Percentiles rank a stretch among this genome's conserved stretches.
Evolutionary conservation across 306 rosid species (phyloP).

Genomic region (Hylodesmum podocarpum): DNA sequence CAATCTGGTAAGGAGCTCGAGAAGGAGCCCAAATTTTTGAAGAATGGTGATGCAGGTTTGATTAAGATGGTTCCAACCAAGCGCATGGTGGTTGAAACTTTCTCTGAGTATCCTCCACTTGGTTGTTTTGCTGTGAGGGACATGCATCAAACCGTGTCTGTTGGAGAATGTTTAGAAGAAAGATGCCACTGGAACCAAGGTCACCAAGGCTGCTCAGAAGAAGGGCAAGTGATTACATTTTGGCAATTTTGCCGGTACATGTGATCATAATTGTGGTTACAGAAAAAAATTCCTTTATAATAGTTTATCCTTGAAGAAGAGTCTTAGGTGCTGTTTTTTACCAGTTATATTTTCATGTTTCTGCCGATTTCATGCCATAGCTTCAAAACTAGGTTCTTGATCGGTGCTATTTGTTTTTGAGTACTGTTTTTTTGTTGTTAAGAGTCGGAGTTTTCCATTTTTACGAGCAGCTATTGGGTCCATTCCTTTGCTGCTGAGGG

Average conservation of each 20-base stretch:
- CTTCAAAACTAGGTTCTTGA: conserved; percentile 26
- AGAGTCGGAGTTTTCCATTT: conserved; percentile 1
- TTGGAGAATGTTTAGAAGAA: conserved; percentile 43
- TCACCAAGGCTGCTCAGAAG: conserved; percentile 42
- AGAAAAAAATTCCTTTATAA: background rate
- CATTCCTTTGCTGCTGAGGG: background rate
- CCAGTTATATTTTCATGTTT: background rate
- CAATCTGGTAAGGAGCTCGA: conserved; percentile 45
- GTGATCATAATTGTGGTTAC: background rate
- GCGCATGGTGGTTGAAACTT: conserved; percentile 49
- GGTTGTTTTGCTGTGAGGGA: conserved; percentile 60
- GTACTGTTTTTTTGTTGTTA: background rate
- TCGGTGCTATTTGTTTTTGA: background rate
- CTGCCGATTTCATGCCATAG: background rate
- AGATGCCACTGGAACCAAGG: conserved; percentile 36
- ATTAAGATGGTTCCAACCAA: conserved; percentile 44
- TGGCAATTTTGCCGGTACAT: background rate
- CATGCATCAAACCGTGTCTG: conserved; percentile 47
- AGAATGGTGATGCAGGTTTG: conserved; percentile 42
- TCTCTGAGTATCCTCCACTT: too few relatives aligned
- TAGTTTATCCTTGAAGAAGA: background rate
- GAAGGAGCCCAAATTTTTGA: too few relatives aligned
- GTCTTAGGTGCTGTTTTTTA: conserved; percentile 5
- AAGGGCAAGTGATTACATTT: conserved; percentile 31
- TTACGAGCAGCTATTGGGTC: background rate